Evolutionary conservation across 1,284 basidiomycete genomes (phyloP).

Genomic region (Jaminaea rosea): DNA sequence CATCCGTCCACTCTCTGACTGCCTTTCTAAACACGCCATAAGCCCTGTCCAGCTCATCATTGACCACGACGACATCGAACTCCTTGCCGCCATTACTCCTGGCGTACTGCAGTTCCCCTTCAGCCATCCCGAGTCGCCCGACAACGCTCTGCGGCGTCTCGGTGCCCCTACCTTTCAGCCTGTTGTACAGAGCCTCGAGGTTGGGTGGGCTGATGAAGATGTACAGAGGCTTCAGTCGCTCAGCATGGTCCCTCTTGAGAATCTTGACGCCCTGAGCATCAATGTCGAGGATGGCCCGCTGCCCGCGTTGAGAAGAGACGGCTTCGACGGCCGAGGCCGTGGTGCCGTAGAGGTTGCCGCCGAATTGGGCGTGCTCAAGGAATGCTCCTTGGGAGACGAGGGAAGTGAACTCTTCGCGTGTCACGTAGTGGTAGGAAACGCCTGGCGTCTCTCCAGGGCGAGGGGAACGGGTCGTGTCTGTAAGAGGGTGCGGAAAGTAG

Average conservation of each 20-base stretch:
- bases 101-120: slow-evolving; percentile 78
- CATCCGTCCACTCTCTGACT: slow-evolving; percentile 9
- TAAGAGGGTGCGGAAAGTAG: neutral
- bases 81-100: too few species aligned
- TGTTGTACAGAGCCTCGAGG: slow-evolving; percentile 50
- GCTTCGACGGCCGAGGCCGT: slow-evolving; percentile 61
- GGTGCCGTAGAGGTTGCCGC: slow-evolving; percentile 83
- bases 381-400: slow-evolving; percentile 54
- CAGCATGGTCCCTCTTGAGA: slow-evolving; percentile 63
- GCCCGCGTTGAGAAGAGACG: slow-evolving; percentile 46
- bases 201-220: slow-evolving; percentile 88
- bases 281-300: slow-evolving; percentile 85
- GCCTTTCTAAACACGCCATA: slow-evolving; percentile 54
- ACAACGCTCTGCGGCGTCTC: slow-evolving; percentile 67
- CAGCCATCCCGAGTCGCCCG: slow-evolving; percentile 69
- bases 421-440: slow-evolving; percentile 56
- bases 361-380: slow-evolving; percentile 66
- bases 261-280: slow-evolving; percentile 65
- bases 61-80: slow-evolving; percentile 83
- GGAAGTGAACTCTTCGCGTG: slow-evolving; percentile 51
- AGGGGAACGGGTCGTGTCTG: slow-evolving; percentile 84
- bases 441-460: slow-evolving; percentile 75
- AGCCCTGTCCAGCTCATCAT: slow-evolving; percentile 78
- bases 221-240: slow-evolving; percentile 75
- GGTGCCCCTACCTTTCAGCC: slow-evolving; percentile 73